Evolutionary conservation across 2,329 filamentous ascomycete species (phyloP).

Genomic region (Plenodomus tracheiphilus): DNA sequence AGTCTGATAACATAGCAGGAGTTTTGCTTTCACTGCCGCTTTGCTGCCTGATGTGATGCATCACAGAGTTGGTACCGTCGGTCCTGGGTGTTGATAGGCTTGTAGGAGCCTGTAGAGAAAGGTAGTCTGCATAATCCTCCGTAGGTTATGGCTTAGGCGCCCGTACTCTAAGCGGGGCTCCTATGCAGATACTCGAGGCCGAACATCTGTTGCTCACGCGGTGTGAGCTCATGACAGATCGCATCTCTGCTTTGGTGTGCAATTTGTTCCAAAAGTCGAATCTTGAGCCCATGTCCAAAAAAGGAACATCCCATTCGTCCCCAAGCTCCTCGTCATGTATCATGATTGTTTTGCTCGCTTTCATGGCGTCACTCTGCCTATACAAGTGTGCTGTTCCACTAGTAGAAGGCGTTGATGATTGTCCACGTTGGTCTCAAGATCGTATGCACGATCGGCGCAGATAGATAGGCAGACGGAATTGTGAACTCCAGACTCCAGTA

Average conservation of each 20-base stretch:
- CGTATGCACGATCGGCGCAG: background rate
- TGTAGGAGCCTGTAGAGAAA: conserved; percentile 22
- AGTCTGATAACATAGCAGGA: conserved; percentile 11
- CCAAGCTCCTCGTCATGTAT: conserved; percentile 26
- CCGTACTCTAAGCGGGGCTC: conserved; percentile 43
- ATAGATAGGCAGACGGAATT: background rate
- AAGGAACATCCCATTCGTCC: conserved; percentile 49
- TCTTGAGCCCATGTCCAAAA: conserved; percentile 50
- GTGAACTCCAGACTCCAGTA: background rate
- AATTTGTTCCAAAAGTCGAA: conserved; percentile 43
- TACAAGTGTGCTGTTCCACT: conserved; percentile 29
- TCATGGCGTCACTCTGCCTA: conserved; percentile 33
- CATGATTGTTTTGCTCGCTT: conserved; percentile 50
- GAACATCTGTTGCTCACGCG: conserved; percentile 30
- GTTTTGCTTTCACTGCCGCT: conserved; percentile 32
- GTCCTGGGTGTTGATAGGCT: conserved; percentile 17
- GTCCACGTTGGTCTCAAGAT: background rate
- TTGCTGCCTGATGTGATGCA: conserved; percentile 27
- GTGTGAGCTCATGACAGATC: conserved; percentile 36
- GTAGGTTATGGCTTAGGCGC: conserved; percentile 36
- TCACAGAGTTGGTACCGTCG: conserved; percentile 23
- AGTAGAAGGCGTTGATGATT: background rate
- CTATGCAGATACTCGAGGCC: conserved; percentile 42
- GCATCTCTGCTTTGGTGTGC: conserved; percentile 36
- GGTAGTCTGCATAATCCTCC: conserved; percentile 30